A percentile compares a stretch with the other conserved stretches of the same genome.
Evolutionary conservation across 352 stramenopile species (phyloP).

Genomic region (Globisporangium iwayamae): DNA sequence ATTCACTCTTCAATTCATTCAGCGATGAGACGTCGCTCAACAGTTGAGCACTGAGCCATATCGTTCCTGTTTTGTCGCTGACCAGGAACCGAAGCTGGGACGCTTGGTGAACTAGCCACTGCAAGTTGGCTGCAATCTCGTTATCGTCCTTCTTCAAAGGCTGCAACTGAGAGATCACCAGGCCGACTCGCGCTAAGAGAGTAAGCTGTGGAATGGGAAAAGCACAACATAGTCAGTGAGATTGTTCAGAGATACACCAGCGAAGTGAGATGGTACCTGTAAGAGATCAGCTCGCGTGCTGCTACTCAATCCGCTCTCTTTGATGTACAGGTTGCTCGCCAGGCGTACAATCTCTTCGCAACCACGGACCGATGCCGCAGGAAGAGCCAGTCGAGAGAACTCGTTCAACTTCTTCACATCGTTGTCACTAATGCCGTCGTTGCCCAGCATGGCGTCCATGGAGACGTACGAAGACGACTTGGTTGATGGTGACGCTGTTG

Average conservation of each 20-base stretch:
- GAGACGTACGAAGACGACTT: slow-evolving; percentile 26
- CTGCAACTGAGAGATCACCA: slow-evolving; percentile 25
- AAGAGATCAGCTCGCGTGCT: slow-evolving; percentile 32
- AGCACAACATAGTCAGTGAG: neutral
- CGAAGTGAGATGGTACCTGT: slow-evolving; percentile 25
- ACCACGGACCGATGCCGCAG: slow-evolving; percentile 17
- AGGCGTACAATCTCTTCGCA: slow-evolving; percentile 33
- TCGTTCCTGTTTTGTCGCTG: slow-evolving; percentile 16
- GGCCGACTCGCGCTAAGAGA: slow-evolving; percentile 35
- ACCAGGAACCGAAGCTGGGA: slow-evolving; percentile 27
- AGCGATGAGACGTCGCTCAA: slow-evolving; percentile 24
- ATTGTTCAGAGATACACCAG: neutral
- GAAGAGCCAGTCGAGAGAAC: slow-evolving; percentile 25
- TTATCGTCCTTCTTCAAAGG: slow-evolving; percentile 3
- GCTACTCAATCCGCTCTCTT: slow-evolving; percentile 30
- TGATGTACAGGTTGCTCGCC: slow-evolving; percentile 29
- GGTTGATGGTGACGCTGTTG: slow-evolving; percentile 9
- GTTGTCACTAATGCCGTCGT: slow-evolving; percentile 14
- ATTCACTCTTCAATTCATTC: slow-evolving; percentile 29
- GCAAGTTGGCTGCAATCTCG: neutral
- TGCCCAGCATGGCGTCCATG: slow-evolving; percentile 44
- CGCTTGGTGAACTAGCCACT: slow-evolving; percentile 10
- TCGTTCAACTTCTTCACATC: slow-evolving; percentile 10
- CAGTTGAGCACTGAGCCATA: slow-evolving; percentile 25
- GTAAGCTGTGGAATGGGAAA: slow-evolving; percentile 22